These are phyloP conservation scores for Penicillium fimorum DNA, from an alignment of 495 filamentous ascomycete species.

Conservation along the genomic window DNA sequence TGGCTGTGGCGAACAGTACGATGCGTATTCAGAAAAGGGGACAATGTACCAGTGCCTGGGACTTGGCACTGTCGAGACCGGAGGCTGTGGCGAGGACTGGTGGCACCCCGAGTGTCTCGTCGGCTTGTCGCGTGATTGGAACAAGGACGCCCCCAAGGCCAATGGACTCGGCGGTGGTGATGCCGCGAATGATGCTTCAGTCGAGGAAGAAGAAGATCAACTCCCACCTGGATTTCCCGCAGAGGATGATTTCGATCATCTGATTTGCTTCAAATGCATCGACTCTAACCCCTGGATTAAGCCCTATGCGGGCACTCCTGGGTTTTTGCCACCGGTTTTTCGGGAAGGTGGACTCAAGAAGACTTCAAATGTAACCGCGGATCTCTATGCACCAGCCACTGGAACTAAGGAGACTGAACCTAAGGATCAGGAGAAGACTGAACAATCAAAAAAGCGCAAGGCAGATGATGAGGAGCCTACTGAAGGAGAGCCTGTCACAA, in stretches of 20 bases:
- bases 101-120: constrained; percentile 95
- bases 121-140: constrained; percentile 62
- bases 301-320: constrained; percentile 75
- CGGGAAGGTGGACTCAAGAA: constrained; percentile 33
- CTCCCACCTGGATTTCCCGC: constrained; percentile 80
- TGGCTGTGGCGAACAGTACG: constrained; percentile 82
- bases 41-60: constrained; percentile 99
- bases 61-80: constrained; percentile 72
- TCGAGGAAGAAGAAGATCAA: constrained; percentile 55
- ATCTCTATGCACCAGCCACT: background rate
- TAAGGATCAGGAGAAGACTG: constrained; percentile 9
- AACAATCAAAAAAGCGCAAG: constrained; percentile 71
- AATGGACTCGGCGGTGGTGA: constrained; percentile 38
- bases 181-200: constrained; percentile 32
- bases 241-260: constrained; percentile 83
- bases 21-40: constrained; percentile 80
- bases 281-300: constrained; percentile 91
- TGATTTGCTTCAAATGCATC: constrained; percentile 93
- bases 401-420: constrained; percentile 16
- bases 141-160: constrained; percentile 39
- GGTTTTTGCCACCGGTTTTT: constrained; percentile 75
- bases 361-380: background rate
- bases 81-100: constrained; percentile 98
- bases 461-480: constrained; percentile 53
- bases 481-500: constrained; percentile 46